phyloP scores from a whole-genome alignment of 352 stramenopile species.

The Phytophthora meadii region DNA sequence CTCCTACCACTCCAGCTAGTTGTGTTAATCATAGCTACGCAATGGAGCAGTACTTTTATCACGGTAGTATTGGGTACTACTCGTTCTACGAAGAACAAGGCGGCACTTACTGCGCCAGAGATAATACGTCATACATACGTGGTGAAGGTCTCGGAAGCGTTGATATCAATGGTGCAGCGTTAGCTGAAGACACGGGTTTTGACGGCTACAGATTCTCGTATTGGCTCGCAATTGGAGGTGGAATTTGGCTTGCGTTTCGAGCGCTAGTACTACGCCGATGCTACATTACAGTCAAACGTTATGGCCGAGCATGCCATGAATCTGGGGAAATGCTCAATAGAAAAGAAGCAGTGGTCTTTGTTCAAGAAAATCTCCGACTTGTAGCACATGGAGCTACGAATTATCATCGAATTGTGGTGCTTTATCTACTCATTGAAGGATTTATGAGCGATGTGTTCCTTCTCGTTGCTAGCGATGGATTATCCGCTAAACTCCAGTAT shows the following conservation, averaged over 20 bases:
- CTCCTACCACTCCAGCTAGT: neutral
- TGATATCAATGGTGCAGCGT: slow-evolving; percentile 13
- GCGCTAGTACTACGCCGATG: slow-evolving; percentile 6
- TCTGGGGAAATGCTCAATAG: neutral
- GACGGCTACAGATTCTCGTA: slow-evolving; percentile 13
- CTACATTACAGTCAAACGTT: slow-evolving; percentile 14
- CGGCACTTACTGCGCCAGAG: slow-evolving; percentile 15
- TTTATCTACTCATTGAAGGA: slow-evolving; percentile 32
- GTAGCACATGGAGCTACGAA: slow-evolving; percentile 15
- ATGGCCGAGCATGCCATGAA: slow-evolving; percentile 4
- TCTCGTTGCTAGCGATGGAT: slow-evolving; percentile 22
- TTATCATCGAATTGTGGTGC: slow-evolving; percentile 15
- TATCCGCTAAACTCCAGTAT: slow-evolving; percentile 23
- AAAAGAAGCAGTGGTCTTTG: slow-evolving; percentile 16
- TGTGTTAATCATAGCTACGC: slow-evolving; percentile 16
- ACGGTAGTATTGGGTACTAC: slow-evolving; percentile 20
- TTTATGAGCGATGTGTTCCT: slow-evolving; percentile 39
- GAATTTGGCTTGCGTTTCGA: slow-evolving; percentile 11
- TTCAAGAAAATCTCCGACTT: slow-evolving; percentile 21
- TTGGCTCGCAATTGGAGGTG: slow-evolving; percentile 11
- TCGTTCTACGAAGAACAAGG: slow-evolving; percentile 20
- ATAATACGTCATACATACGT: slow-evolving; percentile 23
- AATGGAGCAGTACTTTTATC: slow-evolving; percentile 17
- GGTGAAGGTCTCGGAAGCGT: slow-evolving; percentile 10
- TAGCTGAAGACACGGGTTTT: slow-evolving; percentile 5